These are phyloP conservation scores for Trichosporon coremiiforme DNA, from an alignment of 1,284 basidiomycete genomes.

Conservation along the genomic window DNA sequence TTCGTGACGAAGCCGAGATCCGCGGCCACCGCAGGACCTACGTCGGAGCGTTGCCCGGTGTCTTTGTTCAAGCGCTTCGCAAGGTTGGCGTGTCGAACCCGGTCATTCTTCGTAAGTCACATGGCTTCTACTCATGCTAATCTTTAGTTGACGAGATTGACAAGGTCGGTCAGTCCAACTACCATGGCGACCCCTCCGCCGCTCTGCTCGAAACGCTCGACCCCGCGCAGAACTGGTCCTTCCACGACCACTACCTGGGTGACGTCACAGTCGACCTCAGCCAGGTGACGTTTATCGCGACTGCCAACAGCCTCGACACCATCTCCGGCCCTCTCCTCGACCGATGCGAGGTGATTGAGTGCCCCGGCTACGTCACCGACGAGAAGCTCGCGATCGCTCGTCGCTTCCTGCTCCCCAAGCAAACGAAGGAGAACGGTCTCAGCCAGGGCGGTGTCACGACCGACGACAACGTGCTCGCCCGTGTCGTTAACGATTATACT, in stretches of 20 bases:
- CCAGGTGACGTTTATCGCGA: constrained; percentile 86
- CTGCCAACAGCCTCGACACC: constrained; percentile 85
- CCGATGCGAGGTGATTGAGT: constrained; percentile 94
- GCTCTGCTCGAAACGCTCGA: constrained; percentile 96
- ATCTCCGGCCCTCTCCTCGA: constrained; percentile 94
- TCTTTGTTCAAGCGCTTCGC: constrained; percentile 94
- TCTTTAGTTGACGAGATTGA: constrained; percentile 82
- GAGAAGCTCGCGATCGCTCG: constrained; percentile 91
- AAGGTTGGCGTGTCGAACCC: constrained; percentile 96
- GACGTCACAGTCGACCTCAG: constrained; percentile 95
- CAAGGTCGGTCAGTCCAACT: constrained; percentile 62
- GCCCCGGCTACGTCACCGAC: constrained; percentile 91
- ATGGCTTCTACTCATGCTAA: too few species aligned
- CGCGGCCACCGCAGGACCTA: constrained; percentile 93
- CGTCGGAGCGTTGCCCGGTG: constrained; percentile 82
- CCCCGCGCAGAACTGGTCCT: constrained; percentile 93
- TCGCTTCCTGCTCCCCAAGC: constrained; percentile 88
- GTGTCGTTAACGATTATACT: constrained; percentile 91
- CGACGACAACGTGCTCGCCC: constrained; percentile 72
- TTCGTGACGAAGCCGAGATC: constrained; percentile 97
- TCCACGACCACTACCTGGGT: constrained; percentile 83
- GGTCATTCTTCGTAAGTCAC: constrained; percentile 67
- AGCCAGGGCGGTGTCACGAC: constrained; percentile 72
- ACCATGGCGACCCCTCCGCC: constrained; percentile 82
- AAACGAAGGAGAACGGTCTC: constrained; percentile 86